Evolutionary conservation across 352 stramenopile genomes (phyloP).

Genomic region (Ochromonadaceae sp.): DNA sequence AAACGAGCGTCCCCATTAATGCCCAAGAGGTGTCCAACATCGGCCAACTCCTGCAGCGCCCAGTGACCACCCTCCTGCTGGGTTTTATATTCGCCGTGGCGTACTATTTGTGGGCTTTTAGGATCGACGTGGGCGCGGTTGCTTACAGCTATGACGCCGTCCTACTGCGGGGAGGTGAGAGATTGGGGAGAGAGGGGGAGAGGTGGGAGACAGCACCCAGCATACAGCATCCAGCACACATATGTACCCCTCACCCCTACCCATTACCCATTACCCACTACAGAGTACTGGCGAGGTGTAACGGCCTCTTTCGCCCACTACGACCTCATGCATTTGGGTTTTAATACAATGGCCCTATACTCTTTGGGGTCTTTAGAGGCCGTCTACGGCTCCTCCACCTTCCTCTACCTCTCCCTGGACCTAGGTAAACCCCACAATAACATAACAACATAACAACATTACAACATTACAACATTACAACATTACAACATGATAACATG

Average conservation of each 20-base stretch:
- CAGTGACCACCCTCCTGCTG: not conserved
- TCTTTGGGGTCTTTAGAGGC: not conserved
- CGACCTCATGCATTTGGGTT: constrained; percentile 2
- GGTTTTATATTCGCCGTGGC: not conserved
- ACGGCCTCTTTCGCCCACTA: constrained; percentile 10
- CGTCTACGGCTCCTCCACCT: not conserved
- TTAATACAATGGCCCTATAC: constrained; percentile 12
- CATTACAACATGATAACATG: too few species aligned
- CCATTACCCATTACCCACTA: too few species aligned
- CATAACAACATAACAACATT: too few species aligned
- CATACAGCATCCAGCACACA: too few species aligned
- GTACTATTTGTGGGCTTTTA: constrained; percentile 3
- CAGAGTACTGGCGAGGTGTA: not conserved
- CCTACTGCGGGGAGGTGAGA: not conserved
- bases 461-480: too few species aligned
- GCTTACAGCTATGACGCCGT: constrained; percentile 10
- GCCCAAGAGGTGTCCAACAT: too few species aligned
- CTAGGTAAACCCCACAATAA: too few species aligned
- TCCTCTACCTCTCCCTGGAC: not conserved
- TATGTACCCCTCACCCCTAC: too few species aligned
- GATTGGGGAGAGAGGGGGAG: too few species aligned
- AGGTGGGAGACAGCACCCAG: too few species aligned
- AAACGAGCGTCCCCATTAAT: too few species aligned
- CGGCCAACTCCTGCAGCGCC: too few species aligned
- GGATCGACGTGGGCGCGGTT: not conserved